These are phyloP conservation scores for Raddia guianensis DNA, from an alignment of 176 grass and related monocot species.

Conservation along the genomic window DNA sequence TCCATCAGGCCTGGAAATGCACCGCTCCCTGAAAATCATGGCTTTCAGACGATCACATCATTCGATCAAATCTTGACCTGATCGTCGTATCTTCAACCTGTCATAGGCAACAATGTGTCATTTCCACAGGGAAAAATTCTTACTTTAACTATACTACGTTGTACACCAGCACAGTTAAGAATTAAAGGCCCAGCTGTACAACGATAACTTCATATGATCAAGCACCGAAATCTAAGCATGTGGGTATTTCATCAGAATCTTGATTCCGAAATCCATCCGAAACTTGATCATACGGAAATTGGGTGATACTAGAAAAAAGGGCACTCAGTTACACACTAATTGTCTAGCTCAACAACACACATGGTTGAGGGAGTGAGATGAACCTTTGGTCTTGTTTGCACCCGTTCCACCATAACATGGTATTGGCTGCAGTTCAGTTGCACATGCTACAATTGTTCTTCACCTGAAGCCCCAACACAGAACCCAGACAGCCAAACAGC, in stretches of 20 bases:
- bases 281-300: not conserved
- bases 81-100: constrained; percentile 22
- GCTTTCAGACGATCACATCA: constrained; percentile 66
- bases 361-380: not conserved
- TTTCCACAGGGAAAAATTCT: not conserved
- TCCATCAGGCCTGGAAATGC: constrained; percentile 80
- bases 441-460: not conserved
- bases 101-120: not conserved
- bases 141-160: not conserved
- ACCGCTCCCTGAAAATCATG: constrained; percentile 63
- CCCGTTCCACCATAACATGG: not conserved
- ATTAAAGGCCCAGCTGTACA: not conserved
- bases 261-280: not conserved
- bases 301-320: not conserved
- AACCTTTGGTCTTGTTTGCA: constrained; percentile 31
- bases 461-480: not conserved
- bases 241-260: not conserved
- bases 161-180: not conserved
- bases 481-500: not conserved
- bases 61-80: constrained; percentile 62
- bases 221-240: not conserved
- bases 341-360: constrained; percentile 1
- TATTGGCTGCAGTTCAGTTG: constrained; percentile 3
- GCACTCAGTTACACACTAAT: not conserved
- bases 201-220: not conserved